Base-by-base conservation (phyloP, 1,284 basidiomycete genomes). In the Ustilago sp. region DNA sequence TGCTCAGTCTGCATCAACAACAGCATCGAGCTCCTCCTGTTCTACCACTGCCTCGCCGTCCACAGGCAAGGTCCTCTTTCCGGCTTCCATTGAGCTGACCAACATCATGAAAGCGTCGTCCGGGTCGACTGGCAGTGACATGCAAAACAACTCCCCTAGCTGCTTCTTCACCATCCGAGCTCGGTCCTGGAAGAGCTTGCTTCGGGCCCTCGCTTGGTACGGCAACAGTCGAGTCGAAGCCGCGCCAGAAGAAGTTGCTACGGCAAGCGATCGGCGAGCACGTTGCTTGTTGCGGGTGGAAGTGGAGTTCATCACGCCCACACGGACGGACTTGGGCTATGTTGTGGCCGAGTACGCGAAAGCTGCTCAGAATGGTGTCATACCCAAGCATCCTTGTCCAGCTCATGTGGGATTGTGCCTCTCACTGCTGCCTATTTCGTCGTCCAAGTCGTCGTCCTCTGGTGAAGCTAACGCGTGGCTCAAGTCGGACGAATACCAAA, bases 151-250 rank as follows among this genome's bases (percentile, higher is more conserved):
- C 17, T 31, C 45, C 4, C 5, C 19, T 0, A 53, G 59, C n/a
- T 47, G 57, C 54, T 81, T 65, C 58, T 81, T 80, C 57, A 65
- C 72, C 57, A 56, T 81, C 35, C 74, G 80, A 19, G 78, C 80
- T 15, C 69, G 67, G 31, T 75, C 73, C 7, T 82, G 80, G 80
- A 81, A 80, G 52, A 69, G 66, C 52, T 54, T 82, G 35, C 71
- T 82, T 34, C 70, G 80, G 12, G 74, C 79, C 34, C 43, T 81
- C 13, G 80, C 80, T 13, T 82, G 80, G 80, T 81, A 80, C 19
- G 80, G 80, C 31, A 82, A 82, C 59, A 81, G 68, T 12, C 62
- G 70, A 4, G 61, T 82, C 43, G 77, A 80, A 47, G 77, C 80
- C 4, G 65, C 64, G 1, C 77, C 80, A 6, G 68, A 63, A 38